phyloP scores from a whole-genome alignment of 2,329 filamentous ascomycete species.

The Tolypocladium paradoxum region DNA sequence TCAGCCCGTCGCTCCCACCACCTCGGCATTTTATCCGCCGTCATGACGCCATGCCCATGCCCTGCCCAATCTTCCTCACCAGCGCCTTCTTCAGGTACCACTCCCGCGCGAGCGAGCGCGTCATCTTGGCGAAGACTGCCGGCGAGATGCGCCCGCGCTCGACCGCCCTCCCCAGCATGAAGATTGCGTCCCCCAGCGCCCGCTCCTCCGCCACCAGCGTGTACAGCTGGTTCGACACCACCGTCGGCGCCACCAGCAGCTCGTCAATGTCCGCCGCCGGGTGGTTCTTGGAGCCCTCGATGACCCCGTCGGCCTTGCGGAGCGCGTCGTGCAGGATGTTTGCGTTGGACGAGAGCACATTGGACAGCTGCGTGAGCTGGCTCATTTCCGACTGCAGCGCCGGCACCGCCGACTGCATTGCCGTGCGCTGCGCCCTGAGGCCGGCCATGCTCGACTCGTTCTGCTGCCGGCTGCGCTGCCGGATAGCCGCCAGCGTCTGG shows the following conservation, averaged over 20 bases:
- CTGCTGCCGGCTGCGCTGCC: constrained; percentile 58
- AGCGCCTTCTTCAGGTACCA: constrained; percentile 78
- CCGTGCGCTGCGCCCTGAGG: constrained; percentile 66
- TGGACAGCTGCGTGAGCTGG: constrained; percentile 59
- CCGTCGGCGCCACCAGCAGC: constrained; percentile 82
- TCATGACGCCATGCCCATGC: constrained; percentile 53
- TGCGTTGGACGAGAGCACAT: constrained; percentile 65
- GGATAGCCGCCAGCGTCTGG: constrained; percentile 54
- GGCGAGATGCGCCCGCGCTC: constrained; percentile 61
- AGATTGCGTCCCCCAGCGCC: constrained; percentile 77
- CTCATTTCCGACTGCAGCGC: constrained; percentile 64
- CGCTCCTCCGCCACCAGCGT: constrained; percentile 79
- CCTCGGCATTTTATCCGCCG: neutral
- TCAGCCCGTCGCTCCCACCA: neutral
- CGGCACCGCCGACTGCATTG: constrained; percentile 60
- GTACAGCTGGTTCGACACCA: constrained; percentile 89
- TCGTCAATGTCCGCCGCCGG: constrained; percentile 74
- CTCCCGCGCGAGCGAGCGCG: constrained; percentile 62
- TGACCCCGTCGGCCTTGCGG: constrained; percentile 65
- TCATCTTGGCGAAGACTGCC: constrained; percentile 69
- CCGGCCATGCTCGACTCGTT: constrained; percentile 66
- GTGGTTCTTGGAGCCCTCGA: constrained; percentile 59
- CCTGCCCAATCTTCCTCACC: constrained; percentile 63
- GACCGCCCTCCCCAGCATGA: constrained; percentile 64
- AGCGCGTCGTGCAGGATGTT: constrained; percentile 68